Evolutionary conservation across 1,284 basidiomycete genomes (phyloP).

Genomic region (Puccinia hordei): DNA sequence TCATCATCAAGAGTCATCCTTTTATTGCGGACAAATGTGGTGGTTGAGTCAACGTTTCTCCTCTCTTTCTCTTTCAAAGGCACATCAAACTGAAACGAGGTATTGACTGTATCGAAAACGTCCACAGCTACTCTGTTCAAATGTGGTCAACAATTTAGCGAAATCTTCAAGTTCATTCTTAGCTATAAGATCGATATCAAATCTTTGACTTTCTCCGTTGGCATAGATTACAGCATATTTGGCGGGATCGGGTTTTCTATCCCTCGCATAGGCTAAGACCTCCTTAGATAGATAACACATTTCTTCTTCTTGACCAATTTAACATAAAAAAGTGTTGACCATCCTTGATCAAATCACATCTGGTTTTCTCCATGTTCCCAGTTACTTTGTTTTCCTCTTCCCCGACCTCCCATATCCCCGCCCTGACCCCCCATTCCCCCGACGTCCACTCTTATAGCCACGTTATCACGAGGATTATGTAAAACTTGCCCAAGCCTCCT

Average conservation of each 20-base stretch:
- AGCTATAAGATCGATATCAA: conserved; percentile 21
- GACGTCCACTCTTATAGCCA: too few relatives aligned
- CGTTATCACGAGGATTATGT: too few relatives aligned
- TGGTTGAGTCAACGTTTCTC: neutral
- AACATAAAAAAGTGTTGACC: neutral
- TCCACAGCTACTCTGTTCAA: conserved; percentile 9
- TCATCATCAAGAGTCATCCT: neutral
- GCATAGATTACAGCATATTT: conserved; percentile 17
- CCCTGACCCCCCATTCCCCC: too few relatives aligned
- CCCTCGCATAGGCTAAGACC: neutral
- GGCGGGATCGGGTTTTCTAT: conserved; percentile 26
- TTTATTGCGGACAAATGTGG: conserved; percentile 8
- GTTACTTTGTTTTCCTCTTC: too few relatives aligned
- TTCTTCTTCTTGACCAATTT: neutral
- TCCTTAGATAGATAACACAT: neutral
- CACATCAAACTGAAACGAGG: neutral
- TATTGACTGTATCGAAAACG: neutral
- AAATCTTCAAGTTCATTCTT: conserved; percentile 27
- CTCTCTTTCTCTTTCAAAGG: neutral
- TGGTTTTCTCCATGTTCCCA: neutral
- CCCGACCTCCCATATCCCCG: too few relatives aligned
- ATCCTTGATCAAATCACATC: neutral
- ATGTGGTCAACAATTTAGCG: neutral
- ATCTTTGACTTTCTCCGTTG: neutral
- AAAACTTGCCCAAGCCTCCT: too few relatives aligned